phyloP scores from a whole-genome alignment of 148 eudicot species.

The Beta vulgaris region DNA sequence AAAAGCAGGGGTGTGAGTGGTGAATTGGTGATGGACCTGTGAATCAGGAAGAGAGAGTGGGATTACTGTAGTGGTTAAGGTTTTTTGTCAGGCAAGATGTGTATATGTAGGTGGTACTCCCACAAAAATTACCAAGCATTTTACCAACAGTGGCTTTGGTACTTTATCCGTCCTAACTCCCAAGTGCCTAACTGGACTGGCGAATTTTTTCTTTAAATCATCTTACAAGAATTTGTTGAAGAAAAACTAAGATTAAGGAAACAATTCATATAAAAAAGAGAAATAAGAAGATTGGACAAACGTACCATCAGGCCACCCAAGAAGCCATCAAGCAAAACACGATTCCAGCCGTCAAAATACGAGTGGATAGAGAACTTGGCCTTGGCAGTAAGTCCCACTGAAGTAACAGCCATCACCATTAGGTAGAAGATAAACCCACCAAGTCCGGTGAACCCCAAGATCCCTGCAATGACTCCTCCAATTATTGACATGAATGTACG shows the following conservation, averaged over 20 bases:
- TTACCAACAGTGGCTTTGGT: neutral
- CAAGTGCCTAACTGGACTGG: neutral
- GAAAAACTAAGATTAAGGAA: neutral
- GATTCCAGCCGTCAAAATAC: slow-evolving; percentile 87
- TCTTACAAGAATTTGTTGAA: neutral
- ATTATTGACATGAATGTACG: slow-evolving; percentile 90
- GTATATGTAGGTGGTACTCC: neutral
- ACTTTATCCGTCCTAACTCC: neutral
- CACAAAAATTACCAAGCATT: neutral
- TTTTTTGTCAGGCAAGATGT: neutral
- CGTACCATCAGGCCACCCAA: slow-evolving; percentile 96
- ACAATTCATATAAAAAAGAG: neutral
- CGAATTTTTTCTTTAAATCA: neutral
- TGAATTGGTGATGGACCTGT: no score
- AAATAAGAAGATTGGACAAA: no score
- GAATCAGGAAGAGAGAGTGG: neutral
- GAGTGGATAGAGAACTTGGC: slow-evolving; percentile 78
- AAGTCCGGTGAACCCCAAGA: slow-evolving; percentile 75
- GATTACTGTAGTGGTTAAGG: neutral
- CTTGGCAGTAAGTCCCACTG: slow-evolving; percentile 79
- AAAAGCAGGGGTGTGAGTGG: no score
- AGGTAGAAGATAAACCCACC: slow-evolving; percentile 81
- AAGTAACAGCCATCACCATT: slow-evolving; percentile 81
- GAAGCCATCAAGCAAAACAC: slow-evolving; percentile 77
- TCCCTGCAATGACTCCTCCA: slow-evolving; percentile 88